Evolutionary conservation across 169 alveolate genomes (phyloP).

Genomic region (Theileria orientalis): DNA sequence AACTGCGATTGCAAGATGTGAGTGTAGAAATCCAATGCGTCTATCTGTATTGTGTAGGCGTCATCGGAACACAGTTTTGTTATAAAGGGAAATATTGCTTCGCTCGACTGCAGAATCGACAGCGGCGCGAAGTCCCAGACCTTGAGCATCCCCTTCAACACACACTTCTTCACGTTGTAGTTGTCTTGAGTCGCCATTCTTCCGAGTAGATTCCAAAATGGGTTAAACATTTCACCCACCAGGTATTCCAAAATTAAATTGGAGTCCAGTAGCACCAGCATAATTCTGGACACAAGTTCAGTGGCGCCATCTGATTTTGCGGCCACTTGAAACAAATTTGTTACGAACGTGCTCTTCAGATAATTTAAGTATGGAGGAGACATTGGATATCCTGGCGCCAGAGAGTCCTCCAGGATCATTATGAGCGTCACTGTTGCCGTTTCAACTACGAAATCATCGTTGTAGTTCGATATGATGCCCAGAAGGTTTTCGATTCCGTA

Average conservation of each 20-base stretch:
- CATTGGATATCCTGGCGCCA: neutral
- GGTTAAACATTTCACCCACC: slow-evolving; percentile 58
- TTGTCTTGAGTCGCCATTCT: slow-evolving; percentile 65
- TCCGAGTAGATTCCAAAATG: slow-evolving; percentile 76
- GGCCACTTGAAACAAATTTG: slow-evolving; percentile 26
- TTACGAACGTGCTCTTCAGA: slow-evolving; percentile 27
- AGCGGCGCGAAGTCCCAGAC: slow-evolving; percentile 72
- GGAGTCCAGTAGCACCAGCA: slow-evolving; percentile 32
- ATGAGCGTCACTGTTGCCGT: slow-evolving; percentile 10
- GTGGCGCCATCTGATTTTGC: neutral
- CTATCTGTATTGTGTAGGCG: slow-evolving; percentile 75
- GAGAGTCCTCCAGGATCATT: slow-evolving; percentile 49
- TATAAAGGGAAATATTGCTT: slow-evolving; percentile 74
- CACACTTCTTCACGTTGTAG: slow-evolving; percentile 65
- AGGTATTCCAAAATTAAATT: slow-evolving; percentile 43
- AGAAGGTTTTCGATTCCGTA: slow-evolving; percentile 8
- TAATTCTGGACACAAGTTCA: slow-evolving; percentile 26
- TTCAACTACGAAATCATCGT: slow-evolving; percentile 5
- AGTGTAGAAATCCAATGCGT: slow-evolving; percentile 83
- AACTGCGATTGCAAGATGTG: slow-evolving; percentile 46
- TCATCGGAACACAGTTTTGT: slow-evolving; percentile 73
- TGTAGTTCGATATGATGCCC: neutral
- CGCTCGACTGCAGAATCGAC: slow-evolving; percentile 68
- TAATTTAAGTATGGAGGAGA: neutral
- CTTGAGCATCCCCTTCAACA: slow-evolving; percentile 70